Percentiles rank a stretch among this genome's conserved stretches.
phyloP scores from a whole-genome alignment of 352 stramenopile species.

The Phytophthora melonis region DNA sequence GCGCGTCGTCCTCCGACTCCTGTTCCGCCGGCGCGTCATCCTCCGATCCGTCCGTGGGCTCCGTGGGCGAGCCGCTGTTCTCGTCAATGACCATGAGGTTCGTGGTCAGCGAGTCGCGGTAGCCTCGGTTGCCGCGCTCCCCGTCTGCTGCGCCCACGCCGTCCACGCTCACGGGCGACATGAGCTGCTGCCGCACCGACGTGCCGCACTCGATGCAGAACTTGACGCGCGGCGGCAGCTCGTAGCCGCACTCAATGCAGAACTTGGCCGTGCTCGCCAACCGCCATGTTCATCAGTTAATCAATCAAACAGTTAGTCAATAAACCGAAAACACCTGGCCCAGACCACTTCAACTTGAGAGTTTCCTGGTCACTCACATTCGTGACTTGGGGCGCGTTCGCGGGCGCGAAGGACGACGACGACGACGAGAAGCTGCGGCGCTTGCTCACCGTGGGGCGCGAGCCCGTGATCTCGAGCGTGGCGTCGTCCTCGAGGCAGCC shows the following conservation, averaged over 20 bases:
- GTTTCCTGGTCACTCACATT: conserved; percentile 45
- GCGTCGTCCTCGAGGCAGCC: conserved; percentile 73
- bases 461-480: conserved; percentile 71
- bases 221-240: conserved; percentile 79
- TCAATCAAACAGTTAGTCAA: not conserved
- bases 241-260: conserved; percentile 87
- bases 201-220: conserved; percentile 91
- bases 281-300: conserved; percentile 25
- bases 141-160: conserved; percentile 30
- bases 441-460: conserved; percentile 57
- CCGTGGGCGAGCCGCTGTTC: conserved; percentile 65
- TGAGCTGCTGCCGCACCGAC: conserved; percentile 58
- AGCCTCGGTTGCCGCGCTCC: conserved; percentile 51
- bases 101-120: conserved; percentile 50
- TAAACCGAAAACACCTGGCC: conserved; percentile 24
- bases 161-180: conserved; percentile 58
- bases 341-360: conserved; percentile 29
- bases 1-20: conserved; percentile 50
- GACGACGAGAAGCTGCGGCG: conserved; percentile 67
- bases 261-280: conserved; percentile 78
- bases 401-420: conserved; percentile 40
- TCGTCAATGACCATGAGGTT: conserved; percentile 81
- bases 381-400: conserved; percentile 46
- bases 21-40: conserved; percentile 53
- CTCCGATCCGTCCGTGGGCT: conserved; percentile 65